phyloP scores from a whole-genome alignment of 768 basidiomycete species.

The Xerocomus brunneocitrinus region DNA sequence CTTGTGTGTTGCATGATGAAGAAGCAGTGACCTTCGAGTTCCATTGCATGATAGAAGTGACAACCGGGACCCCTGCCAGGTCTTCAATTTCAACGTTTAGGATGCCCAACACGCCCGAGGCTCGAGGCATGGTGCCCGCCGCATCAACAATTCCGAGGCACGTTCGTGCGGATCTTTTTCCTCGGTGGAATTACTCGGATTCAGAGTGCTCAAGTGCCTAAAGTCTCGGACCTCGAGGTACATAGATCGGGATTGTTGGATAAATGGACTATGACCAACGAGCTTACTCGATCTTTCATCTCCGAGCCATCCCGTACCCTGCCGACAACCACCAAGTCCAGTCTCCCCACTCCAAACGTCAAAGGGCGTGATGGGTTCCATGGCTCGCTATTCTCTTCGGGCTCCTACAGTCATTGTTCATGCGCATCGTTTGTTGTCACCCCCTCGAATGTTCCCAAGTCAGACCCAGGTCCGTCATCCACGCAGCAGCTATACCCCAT shows the following conservation, averaged over 20 bases:
- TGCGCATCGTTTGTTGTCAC: not conserved
- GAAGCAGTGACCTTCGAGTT: not conserved
- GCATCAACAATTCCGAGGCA: not conserved
- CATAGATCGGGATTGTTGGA: not conserved
- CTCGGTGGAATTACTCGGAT: not conserved
- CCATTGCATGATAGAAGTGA: not conserved
- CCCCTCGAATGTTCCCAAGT: not conserved
- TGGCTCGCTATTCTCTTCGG: no score
- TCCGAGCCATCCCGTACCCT: not conserved
- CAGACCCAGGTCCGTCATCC: not conserved
- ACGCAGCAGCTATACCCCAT: not conserved
- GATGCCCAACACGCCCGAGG: not conserved
- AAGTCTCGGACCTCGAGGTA: not conserved
- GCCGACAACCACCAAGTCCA: conserved; percentile 7
- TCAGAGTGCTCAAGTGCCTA: not conserved
- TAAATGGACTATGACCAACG: not conserved
- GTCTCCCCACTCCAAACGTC: conserved; percentile 9
- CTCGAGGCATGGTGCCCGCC: conserved; percentile 2
- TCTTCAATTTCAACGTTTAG: not conserved
- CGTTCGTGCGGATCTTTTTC: not conserved
- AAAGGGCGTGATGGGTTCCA: not conserved
- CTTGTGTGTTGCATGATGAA: no score
- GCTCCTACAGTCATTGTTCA: not conserved
- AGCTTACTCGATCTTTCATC: not conserved
- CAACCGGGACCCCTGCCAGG: not conserved